Conservation (phyloP, 176 grass and related monocot genomes). For the Lolium perenne region DNA sequence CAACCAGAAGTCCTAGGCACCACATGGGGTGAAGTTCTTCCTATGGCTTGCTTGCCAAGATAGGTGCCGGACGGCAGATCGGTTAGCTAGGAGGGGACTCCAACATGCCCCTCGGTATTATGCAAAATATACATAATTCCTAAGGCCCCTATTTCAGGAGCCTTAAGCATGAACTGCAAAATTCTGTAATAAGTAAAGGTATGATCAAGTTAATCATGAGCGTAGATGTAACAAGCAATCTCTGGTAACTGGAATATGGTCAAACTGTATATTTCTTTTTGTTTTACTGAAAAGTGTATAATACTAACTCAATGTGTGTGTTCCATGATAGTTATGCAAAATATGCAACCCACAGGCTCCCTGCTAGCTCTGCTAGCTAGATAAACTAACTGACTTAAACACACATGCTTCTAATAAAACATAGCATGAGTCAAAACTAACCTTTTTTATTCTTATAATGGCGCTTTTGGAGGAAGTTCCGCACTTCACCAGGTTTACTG, state of each 20-base stretch:
- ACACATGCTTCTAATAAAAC: neutral
- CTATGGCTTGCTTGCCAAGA: too few relatives aligned
- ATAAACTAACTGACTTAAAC: neutral
- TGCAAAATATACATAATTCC: constrained; percentile 24
- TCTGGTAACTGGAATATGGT: constrained; percentile 2
- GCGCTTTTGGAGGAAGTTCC: constrained; percentile 57
- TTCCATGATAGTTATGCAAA: constrained; percentile 7
- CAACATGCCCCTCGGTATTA: neutral
- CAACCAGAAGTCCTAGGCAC: too few relatives aligned
- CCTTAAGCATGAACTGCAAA: neutral
- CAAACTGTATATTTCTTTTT: neutral
- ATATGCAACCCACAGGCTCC: neutral
- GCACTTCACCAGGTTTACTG: constrained; percentile 39
- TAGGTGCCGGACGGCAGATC: too few relatives aligned
- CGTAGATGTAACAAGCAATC: neutral
- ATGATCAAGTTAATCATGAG: constrained; percentile 6
- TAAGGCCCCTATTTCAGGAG: neutral
- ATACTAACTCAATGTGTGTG: neutral
- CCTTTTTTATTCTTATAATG: constrained; percentile 49
- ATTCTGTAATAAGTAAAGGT: neutral
- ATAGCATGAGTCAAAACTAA: constrained; percentile 33
- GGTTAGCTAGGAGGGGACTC: too few relatives aligned
- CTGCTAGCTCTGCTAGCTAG: neutral
- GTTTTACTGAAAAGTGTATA: constrained; percentile 3
- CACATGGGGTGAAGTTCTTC: too few relatives aligned